Base-by-base conservation (phyloP, 192 early-diverging fungal species). In the Powellomyces hirtus region DNA sequence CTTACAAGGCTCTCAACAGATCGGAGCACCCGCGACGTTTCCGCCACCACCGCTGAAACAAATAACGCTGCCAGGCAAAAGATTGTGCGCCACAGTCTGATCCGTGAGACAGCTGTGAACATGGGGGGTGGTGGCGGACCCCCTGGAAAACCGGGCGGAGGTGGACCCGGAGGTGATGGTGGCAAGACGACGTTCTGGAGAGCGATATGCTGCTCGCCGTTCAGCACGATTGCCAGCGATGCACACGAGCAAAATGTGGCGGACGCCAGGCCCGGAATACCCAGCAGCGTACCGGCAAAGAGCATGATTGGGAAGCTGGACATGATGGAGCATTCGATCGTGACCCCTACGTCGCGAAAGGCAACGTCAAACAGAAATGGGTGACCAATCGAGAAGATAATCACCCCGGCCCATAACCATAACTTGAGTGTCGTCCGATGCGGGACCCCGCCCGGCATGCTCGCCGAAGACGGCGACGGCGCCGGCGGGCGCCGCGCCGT, bases 281-380 rank as follows among this genome's bases (percentile, higher is more conserved):
- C 60, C 18, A 62, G 42, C 14, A 42, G 20, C 24, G 22, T 22
- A 7, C 60, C 60, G 7, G 60, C 60, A 22, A 22, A 62, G 36
- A 62, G 60, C 60, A 62, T 62, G 38, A 62, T 44, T n/a, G 60
- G 60, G 60, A 62, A 62, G 42, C 60, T 62, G 18, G 60, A 40
- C 37, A 62, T 44, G 36, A 62, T 38, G 33, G 60, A 29, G 60
- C 37, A 50, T 30, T 45, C 60, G 53, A 56, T 4, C 5, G 29
- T 6, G 16, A 56, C 29, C 5, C 20, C 6, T 6, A 4, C 2
- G 4, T 18, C 26, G 10, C 46, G 46, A 18, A 2, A 49, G 4
- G 31, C 31, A 16, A 8, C 16, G 10, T 53, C 26, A 24, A 27
- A 29, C 20, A 56, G 18, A 14, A 34, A 6, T 33, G 53, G 53